A percentile compares a stretch with the other conserved stretches of the same genome.
phyloP scores from a whole-genome alignment of 306 rosid genomes.

The Acacia acuminata region DNA sequence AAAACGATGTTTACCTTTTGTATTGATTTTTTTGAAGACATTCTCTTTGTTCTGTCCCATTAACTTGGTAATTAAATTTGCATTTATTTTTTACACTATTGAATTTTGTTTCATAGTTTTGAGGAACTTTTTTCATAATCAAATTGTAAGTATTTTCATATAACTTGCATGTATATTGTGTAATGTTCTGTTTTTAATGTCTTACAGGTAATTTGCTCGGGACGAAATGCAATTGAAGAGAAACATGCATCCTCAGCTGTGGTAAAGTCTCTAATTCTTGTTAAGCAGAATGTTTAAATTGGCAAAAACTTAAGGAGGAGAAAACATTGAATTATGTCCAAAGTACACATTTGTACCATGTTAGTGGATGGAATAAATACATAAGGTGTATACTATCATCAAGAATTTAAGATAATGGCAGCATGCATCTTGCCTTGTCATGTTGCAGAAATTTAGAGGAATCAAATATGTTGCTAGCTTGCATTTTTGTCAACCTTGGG shows the following conservation, averaged over 20 bases:
- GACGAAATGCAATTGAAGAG: neutral
- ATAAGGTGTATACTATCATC: neutral
- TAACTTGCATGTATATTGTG: neutral
- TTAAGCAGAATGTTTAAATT: neutral
- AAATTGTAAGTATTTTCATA: neutral
- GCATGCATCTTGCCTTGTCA: neutral
- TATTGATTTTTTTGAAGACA: neutral
- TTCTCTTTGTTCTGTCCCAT: neutral
- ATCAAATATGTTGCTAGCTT: neutral
- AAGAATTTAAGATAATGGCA: neutral
- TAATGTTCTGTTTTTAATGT: too few relatives aligned
- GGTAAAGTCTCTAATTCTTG: neutral
- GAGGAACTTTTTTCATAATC: neutral
- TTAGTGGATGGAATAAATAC: neutral
- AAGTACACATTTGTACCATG: too few relatives aligned
- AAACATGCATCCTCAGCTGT: neutral
- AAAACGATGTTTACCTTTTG: neutral
- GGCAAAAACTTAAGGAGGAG: neutral
- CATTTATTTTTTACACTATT: neutral
- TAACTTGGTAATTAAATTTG: neutral
- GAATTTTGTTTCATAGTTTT: neutral
- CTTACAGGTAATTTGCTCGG: neutral
- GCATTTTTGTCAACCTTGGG: too few relatives aligned
- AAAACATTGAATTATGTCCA: too few relatives aligned
- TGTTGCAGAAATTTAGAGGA: neutral